Evolutionary conservation across 768 basidiomycete species (phyloP).

Genomic region (Lactifluus pinguis): DNA sequence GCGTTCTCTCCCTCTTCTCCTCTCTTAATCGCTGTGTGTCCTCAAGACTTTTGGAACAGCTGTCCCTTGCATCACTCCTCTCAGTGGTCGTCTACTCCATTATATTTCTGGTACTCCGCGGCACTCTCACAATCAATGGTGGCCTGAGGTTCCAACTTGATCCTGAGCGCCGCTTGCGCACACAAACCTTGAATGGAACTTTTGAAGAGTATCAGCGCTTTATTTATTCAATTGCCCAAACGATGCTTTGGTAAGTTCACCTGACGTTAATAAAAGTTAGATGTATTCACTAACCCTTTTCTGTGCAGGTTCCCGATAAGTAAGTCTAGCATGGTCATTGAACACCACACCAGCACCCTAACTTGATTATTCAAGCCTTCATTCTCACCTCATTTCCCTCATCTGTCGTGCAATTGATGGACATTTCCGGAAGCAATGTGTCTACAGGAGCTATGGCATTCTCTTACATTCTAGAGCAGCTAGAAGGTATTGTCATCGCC

Average conservation of each 20-base stretch:
- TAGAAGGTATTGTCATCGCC: conserved; percentile 33
- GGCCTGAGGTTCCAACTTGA: conserved; percentile 45
- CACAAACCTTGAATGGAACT: conserved; percentile 17
- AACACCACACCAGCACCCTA: conserved; percentile 6
- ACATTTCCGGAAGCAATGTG: conserved; percentile 40
- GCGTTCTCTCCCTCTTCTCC: conserved; percentile 16
- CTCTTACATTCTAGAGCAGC: conserved; percentile 27
- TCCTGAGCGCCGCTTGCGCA: conserved; percentile 36
- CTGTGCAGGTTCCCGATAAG: conserved; percentile 49
- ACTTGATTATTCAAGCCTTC: conserved; percentile 41
- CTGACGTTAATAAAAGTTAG: not conserved
- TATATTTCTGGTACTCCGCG: conserved; percentile 52
- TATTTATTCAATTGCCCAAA: conserved; percentile 49
- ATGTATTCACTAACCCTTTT: not conserved
- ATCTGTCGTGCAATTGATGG: conserved; percentile 40
- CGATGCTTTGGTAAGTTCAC: conserved; percentile 57
- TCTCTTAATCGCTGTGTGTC: not conserved
- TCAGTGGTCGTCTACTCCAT: conserved; percentile 51
- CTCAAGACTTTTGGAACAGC: conserved; percentile 28
- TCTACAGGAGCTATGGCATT: conserved; percentile 41
- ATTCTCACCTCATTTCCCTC: conserved; percentile 51
- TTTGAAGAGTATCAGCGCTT: conserved; percentile 50
- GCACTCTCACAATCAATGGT: conserved; percentile 41
- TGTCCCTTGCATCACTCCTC: conserved; percentile 47
- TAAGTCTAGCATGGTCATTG: conserved; percentile 25